Conservation (phyloP, 768 basidiomycete genomes). For the Peribolospora kevripleyi region DNA sequence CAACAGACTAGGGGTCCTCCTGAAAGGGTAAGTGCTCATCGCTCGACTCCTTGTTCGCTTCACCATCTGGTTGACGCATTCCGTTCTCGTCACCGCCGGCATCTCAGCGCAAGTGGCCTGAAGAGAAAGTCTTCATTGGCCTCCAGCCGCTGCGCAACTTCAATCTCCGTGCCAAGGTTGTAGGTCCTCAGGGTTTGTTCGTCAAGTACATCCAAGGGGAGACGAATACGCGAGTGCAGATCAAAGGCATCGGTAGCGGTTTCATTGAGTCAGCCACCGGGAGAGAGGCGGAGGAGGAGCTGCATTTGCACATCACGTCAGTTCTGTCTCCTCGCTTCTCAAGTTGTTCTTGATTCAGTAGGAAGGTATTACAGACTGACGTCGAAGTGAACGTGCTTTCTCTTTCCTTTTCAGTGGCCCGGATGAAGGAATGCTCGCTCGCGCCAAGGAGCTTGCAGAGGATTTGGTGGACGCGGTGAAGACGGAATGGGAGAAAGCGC, state of each 20-base stretch:
- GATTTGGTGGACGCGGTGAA: constrained; percentile 74
- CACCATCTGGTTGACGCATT: no score
- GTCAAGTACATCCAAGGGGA: constrained; percentile 97
- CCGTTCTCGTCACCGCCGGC: no score
- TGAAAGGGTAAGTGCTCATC: constrained; percentile 5
- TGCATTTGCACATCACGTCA: constrained; percentile 78
- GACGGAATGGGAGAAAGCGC: constrained; percentile 64
- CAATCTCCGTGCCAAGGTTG: constrained; percentile 91
- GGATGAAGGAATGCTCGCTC: constrained; percentile 60
- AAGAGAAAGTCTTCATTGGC: constrained; percentile 75
- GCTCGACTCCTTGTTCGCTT: no score
- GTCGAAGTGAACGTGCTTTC: not conserved
- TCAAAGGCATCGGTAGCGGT: constrained; percentile 82
- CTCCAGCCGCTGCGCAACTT: constrained; percentile 84
- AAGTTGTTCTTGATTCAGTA: not conserved
- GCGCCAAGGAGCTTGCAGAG: constrained; percentile 65
- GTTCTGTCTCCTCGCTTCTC: constrained; percentile 15
- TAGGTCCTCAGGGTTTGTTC: constrained; percentile 86
- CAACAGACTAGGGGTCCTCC: constrained; percentile 6
- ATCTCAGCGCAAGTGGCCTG: constrained; percentile 77
- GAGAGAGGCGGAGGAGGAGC: constrained; percentile 61
- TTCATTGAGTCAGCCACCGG: constrained; percentile 84
- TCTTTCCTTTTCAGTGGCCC: constrained; percentile 36
- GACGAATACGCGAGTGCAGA: constrained; percentile 85
- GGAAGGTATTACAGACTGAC: not conserved